Evolutionary conservation across 225 moss, liverwort and hornwort genomes (phyloP).

Genomic region (Physcomitrium patens): DNA sequence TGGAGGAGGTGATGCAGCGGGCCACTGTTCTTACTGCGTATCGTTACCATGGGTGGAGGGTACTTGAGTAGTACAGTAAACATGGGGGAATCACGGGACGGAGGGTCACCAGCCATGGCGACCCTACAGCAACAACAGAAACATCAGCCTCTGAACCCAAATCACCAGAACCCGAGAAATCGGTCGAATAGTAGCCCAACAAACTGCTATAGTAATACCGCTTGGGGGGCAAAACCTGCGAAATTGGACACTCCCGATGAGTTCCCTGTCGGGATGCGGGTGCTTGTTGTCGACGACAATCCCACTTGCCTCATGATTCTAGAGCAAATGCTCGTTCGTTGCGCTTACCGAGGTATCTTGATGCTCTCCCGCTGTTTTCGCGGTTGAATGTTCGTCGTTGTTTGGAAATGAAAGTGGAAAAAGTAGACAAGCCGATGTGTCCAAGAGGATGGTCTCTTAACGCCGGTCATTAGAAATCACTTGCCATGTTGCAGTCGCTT

Average conservation of each 20-base stretch:
- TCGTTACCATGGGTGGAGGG: conserved; percentile 45
- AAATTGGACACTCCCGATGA: conserved; percentile 55
- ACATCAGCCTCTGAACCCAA: conserved; percentile 20
- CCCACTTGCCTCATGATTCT: conserved; percentile 56
- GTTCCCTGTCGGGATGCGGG: conserved; percentile 70
- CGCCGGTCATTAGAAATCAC: too few species aligned
- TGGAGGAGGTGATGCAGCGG: conserved; percentile 26
- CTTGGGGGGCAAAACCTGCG: conserved; percentile 33
- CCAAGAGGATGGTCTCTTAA: conserved; percentile 14
- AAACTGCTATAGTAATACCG: conserved; percentile 39
- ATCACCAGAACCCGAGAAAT: conserved; percentile 31
- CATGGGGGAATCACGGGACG: conserved; percentile 46
- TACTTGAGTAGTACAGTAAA: conserved; percentile 39
- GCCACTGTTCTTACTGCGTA: conserved; percentile 22
- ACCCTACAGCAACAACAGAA: conserved; percentile 34
- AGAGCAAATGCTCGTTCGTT: conserved; percentile 58
- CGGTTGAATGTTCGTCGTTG: too few species aligned
- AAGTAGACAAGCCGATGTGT: conserved; percentile 7
- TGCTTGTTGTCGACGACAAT: conserved; percentile 79
- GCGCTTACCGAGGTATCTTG: conserved; percentile 59
- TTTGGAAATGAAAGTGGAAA: too few species aligned
- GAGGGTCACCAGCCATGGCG: conserved; percentile 35
- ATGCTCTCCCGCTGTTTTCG: not conserved
- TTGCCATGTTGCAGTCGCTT: conserved; percentile 1
- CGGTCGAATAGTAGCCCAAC: conserved; percentile 44